Percentiles rank a stretch among this genome's conserved stretches.
Evolutionary conservation across 306 rosid species (phyloP).

Genomic region (Quercus parvula): DNA sequence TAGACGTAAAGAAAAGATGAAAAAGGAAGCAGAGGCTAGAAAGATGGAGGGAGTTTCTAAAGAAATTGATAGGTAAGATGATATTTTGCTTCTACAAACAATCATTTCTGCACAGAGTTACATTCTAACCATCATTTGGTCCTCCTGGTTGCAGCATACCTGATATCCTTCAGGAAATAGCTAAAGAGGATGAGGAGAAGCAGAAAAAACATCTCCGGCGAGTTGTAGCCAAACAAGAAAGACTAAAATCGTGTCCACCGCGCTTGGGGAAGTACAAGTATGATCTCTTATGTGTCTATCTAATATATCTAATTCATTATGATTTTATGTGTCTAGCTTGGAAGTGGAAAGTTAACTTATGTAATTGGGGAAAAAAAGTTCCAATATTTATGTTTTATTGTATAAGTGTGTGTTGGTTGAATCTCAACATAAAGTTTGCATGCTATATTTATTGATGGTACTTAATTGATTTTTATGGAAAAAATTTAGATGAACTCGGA

Average conservation of each 20-base stretch:
- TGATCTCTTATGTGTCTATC: slow-evolving; percentile 18
- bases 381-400: neutral
- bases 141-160: slow-evolving; percentile 50
- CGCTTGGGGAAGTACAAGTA: slow-evolving; percentile 91
- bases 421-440: neutral
- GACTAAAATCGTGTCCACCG: slow-evolving; percentile 66
- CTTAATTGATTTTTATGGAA: neutral
- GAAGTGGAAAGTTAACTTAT: neutral
- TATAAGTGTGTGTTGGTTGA: neutral
- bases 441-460: neutral
- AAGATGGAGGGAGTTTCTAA: slow-evolving; percentile 51
- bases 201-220: slow-evolving; percentile 57
- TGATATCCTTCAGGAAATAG: slow-evolving; percentile 64
- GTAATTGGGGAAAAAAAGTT: neutral
- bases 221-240: slow-evolving; percentile 68
- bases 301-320: neutral
- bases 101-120: neutral
- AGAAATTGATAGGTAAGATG: slow-evolving; percentile 78
- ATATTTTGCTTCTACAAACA: neutral
- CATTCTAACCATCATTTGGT: neutral
- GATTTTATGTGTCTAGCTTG: neutral
- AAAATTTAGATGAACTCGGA: neutral
- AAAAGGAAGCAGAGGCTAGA: slow-evolving; percentile 53
- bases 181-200: slow-evolving; percentile 69
- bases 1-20: slow-evolving; percentile 60